Percentiles rank a stretch among this genome's conserved stretches.
These are phyloP conservation scores for Heliosperma pusillum DNA, from an alignment of 148 eudicot species.

Conservation along the genomic window DNA sequence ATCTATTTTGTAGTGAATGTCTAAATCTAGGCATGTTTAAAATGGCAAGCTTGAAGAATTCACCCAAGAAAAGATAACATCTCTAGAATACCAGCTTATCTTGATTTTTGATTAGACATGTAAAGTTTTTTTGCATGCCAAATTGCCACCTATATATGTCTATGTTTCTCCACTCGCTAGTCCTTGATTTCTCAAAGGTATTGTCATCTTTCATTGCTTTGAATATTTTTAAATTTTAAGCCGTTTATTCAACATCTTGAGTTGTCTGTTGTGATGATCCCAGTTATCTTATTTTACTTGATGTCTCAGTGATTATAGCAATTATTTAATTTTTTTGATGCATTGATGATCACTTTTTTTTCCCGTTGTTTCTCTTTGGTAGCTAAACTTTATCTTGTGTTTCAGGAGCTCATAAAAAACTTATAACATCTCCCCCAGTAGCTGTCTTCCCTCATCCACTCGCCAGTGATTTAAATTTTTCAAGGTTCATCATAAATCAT, in stretches of 20 bases:
- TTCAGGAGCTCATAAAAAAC: slow-evolving; percentile 89
- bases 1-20: not conserved
- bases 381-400: slow-evolving; percentile 20
- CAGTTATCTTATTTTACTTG: not conserved
- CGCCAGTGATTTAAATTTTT: slow-evolving; percentile 86
- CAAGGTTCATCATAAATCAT: slow-evolving; percentile 49
- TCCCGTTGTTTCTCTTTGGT: not conserved
- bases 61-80: not conserved
- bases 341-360: not conserved
- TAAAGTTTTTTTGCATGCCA: not conserved
- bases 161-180: not conserved
- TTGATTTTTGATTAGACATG: not conserved
- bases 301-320: not conserved
- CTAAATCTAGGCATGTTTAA: slow-evolving; percentile 2
- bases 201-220: not conserved
- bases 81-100: not conserved
- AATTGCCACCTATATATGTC: not conserved
- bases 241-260: not conserved
- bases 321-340: not conserved
- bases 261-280: not conserved
- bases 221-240: not conserved
- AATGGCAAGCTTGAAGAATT: not conserved
- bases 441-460: slow-evolving; percentile 99
- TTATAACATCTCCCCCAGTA: slow-evolving; percentile 89
- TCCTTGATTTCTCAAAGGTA: not conserved